These are phyloP conservation scores for Parachaetomium inaequale DNA, from an alignment of 495 filamentous ascomycete genomes.

Conservation along the genomic window DNA sequence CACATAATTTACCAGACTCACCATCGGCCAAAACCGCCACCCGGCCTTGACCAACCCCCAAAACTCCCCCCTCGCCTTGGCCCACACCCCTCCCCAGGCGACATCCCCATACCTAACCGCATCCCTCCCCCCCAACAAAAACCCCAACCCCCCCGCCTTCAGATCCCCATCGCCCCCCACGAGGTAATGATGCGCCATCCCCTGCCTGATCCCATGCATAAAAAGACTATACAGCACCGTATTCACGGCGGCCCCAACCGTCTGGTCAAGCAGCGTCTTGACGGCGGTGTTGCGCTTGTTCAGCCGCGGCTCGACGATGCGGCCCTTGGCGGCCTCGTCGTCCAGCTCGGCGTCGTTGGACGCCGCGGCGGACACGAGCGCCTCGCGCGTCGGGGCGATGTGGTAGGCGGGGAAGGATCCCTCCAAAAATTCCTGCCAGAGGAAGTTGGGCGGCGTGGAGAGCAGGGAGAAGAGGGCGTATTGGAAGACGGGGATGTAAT, in stretches of 20 bases:
- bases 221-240: conserved; percentile 65
- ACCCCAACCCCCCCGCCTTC: conserved; percentile 21
- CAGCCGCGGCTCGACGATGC: conserved; percentile 49
- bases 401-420: conserved; percentile 46
- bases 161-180: conserved; percentile 9
- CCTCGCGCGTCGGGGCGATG: conserved; percentile 35
- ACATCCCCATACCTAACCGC: conserved; percentile 34
- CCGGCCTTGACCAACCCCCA: conserved; percentile 68
- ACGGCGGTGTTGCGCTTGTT: conserved; percentile 67
- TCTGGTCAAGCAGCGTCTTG: conserved; percentile 84
- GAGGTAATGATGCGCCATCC: conserved; percentile 31
- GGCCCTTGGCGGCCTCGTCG: conserved; percentile 36
- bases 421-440: conserved; percentile 62
- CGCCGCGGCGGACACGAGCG: conserved; percentile 39
- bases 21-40: conserved; percentile 79
- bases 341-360: no score
- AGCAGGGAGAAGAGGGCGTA: conserved; percentile 74
- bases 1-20: conserved; percentile 73
- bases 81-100: conserved; percentile 34
- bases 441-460: conserved; percentile 78
- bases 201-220: conserved; percentile 39
- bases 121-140: conserved; percentile 17
- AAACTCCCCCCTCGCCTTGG: conserved; percentile 53
- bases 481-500: conserved; percentile 64
- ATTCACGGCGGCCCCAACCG: conserved; percentile 69